Conservation (phyloP, 352 stramenopile genomes). For the Thalassiosira exigua region DNA sequence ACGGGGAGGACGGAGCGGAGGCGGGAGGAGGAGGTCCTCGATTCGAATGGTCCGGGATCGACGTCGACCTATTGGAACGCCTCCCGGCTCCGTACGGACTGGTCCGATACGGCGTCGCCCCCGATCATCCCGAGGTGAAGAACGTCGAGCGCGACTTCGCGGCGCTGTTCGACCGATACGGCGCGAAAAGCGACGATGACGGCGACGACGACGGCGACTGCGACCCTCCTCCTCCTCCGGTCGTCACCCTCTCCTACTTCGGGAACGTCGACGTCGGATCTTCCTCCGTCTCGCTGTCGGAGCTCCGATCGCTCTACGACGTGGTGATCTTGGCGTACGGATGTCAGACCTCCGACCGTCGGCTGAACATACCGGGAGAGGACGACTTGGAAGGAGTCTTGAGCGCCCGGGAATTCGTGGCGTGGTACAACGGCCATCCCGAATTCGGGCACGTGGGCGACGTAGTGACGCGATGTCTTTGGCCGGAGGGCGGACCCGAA, state of each 20-base stretch:
- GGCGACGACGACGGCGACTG: background rate
- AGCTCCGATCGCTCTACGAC: constrained; percentile 92
- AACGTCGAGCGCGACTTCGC: constrained; percentile 97
- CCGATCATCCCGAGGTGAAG: constrained; percentile 99
- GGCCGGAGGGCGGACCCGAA: background rate
- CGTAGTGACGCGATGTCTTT: constrained; percentile 59
- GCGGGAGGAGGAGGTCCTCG: no score
- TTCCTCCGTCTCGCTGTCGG: constrained; percentile 83
- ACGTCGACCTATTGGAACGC: constrained; percentile 91
- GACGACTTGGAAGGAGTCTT: constrained; percentile 84
- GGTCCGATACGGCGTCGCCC: constrained; percentile 95
- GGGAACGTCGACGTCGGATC: constrained; percentile 76
- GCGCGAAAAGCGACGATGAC: constrained; percentile 9
- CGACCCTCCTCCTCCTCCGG: constrained; percentile 26
- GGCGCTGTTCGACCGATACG: constrained; percentile 45
- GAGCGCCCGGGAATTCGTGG: constrained; percentile 93
- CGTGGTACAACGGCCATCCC: constrained; percentile 99
- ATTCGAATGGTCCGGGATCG: constrained; percentile 39
- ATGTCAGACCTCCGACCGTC: constrained; percentile 88
- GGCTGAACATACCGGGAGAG: constrained; percentile 90
- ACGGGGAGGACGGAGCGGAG: background rate
- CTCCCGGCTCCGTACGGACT: constrained; percentile 95
- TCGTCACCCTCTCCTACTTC: constrained; percentile 41
- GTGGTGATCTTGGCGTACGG: constrained; percentile 95
- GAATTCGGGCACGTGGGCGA: constrained; percentile 89